Evolutionary conservation across 192 early-diverging fungal species (phyloP).

Genomic region (Backusella psychrophila): DNA sequence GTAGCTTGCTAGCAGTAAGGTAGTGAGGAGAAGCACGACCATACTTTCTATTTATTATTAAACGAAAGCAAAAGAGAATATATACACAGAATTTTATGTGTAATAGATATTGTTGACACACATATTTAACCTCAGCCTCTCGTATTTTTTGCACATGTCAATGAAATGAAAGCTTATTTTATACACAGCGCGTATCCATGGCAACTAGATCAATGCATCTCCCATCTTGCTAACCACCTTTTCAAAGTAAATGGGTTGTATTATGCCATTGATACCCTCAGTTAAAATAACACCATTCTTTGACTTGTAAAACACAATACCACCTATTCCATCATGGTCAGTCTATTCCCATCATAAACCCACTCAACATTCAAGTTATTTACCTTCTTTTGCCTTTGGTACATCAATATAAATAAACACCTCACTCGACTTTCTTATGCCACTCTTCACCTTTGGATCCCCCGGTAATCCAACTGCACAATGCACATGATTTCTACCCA

Average conservation of each 20-base stretch:
- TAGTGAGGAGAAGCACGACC: not conserved
- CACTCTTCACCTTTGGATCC: conserved; percentile 60
- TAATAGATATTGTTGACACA: not conserved
- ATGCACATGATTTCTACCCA: conserved; percentile 91
- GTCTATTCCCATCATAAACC: no score
- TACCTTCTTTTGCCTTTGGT: conserved; percentile 64
- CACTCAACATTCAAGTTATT: no score
- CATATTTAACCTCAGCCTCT: not conserved
- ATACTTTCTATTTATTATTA: not conserved
- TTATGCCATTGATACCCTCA: conserved; percentile 63
- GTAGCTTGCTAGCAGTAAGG: not conserved
- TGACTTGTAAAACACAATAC: conserved; percentile 75
- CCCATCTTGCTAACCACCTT: conserved; percentile 47
- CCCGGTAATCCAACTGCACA: conserved; percentile 72
- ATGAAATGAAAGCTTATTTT: not conserved
- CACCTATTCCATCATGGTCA: conserved; percentile 42
- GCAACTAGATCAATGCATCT: not conserved
- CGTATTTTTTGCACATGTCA: not conserved
- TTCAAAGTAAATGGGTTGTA: conserved; percentile 66
- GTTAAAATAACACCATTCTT: conserved; percentile 81
- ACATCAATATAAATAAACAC: conserved; percentile 83
- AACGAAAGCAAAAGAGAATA: not conserved
- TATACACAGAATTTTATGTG: not conserved
- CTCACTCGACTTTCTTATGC: conserved; percentile 65
- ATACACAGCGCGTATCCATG: no score